Base-by-base conservation (phyloP, 495 filamentous ascomycete species). In the Tuber microsphaerosporum region DNA sequence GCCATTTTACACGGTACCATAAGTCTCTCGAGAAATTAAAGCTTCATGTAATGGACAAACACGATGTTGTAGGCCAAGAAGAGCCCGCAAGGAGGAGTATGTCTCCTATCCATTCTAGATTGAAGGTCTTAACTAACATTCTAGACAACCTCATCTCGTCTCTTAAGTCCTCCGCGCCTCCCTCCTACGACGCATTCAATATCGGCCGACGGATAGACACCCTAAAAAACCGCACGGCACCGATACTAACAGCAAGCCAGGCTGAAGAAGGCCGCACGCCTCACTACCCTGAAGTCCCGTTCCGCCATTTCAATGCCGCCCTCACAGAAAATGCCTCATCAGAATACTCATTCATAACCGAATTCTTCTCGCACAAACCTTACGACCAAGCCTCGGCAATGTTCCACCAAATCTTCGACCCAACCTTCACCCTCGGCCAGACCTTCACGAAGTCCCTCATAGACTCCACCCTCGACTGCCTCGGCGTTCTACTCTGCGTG, bases 281-380 rank as follows among this genome's bases (percentile, higher is more conserved):
- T 10, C 94, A 97, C 82, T 93, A 95, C 76, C 90, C 97, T 42
- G 95, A 99, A 84, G 86, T 89, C 1, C 92, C 92, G 20, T 99
- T 99, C 84, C 90, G 92, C 42, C 92, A 95, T 81, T 98, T 97
- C 87, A 97, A 97, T 81, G 89, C 95, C 44, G 95, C 95, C 2
- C 86, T 99, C 34, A 87, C 97, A 75, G 95, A 98, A 85, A 99
- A 99, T 81, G 90, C 92, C 2, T 92, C 92, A n/a, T 90, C 93
- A 34, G 95, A 99, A 83, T 98, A 98, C 84, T 91, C 92, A 14
- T 98, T 99, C 81, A 88, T 98, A 70, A 92, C 93, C 1, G 86
- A 91, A 41, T 97, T 97, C 86, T 97, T 99, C 87, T 88, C 90
- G 17, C 86, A 92, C 77, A 83, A 87, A 77, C 84, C 85, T 26